phyloP scores from a whole-genome alignment of 148 eudicot species.

The Rhododendron ovatum region DNA sequence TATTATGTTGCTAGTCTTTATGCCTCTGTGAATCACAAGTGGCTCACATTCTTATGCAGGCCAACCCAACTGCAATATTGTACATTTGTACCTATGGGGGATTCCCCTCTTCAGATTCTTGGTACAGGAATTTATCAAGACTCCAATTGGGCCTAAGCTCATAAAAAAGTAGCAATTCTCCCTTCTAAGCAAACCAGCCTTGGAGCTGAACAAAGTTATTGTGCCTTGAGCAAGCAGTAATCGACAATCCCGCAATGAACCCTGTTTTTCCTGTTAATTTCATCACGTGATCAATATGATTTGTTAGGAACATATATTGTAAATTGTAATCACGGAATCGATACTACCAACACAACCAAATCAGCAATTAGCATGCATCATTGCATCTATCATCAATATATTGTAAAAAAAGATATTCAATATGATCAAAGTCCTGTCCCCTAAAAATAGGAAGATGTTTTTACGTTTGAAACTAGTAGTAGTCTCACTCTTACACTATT shows the following conservation, averaged over 20 bases:
- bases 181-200: constrained; percentile 49
- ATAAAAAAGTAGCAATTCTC: background rate
- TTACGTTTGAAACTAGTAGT: too few relatives aligned
- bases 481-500: too few relatives aligned
- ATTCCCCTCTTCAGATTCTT: too few relatives aligned
- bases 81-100: constrained; percentile 51
- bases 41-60: constrained; percentile 81
- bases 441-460: too few relatives aligned
- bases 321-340: too few relatives aligned
- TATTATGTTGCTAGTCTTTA: constrained; percentile 70
- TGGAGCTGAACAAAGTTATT: constrained; percentile 45
- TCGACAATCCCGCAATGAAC: constrained; percentile 30
- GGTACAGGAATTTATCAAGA: constrained; percentile 32
- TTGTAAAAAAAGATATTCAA: background rate
- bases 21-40: constrained; percentile 72
- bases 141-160: background rate
- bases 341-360: too few relatives aligned
- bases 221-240: constrained; percentile 39
- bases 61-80: constrained; percentile 67
- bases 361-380: background rate
- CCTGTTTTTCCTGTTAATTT: background rate
- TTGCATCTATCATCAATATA: background rate
- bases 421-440: too few relatives aligned
- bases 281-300: background rate
- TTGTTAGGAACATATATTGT: background rate